Evolutionary conservation across 345 rosid genomes (phyloP), one percentile per base, ranked within the genome.

Genomic region (Rhodamnia rubescens): DNA sequence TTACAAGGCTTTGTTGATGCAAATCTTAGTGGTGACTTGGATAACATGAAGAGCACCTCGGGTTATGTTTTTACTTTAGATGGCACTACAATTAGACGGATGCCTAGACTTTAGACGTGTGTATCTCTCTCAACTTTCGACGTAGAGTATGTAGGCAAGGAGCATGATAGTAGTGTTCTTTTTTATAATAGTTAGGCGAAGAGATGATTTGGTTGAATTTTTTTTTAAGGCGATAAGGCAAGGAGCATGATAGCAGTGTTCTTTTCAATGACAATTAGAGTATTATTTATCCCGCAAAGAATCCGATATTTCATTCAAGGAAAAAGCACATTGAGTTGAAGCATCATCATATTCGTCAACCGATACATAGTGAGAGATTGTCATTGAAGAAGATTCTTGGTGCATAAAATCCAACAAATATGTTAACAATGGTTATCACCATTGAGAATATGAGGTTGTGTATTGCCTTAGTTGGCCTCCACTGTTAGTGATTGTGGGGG

Each of bases 181-280:
- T n/a, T n/a, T n/a, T n/a, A n/a, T n/a, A n/a, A n/a, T n/a, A n/a
- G n/a, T n/a, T n/a, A n/a, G n/a, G n/a, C n/a, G n/a, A n/a, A n/a
- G n/a, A n/a, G 59, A 56, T 4, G 13, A 56, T 56, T 56, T 24
- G 0, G 0, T 24, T 9, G 20, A 29, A 21, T 55, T 8, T 55
- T 53, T 21, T 55, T 8, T 55, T 0, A 22, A 55, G 5, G 58
- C 4, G 27, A 56, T 9, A 1, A 2, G 0, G 59, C 13, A 56
- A 3, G 27, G 26, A 56, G 59, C 26, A 24, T 4, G 59, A 22
- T 56, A 56, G 0, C 6, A 9, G 0, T 56, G 27, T 9, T 56
- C 59, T 56, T 56, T 56, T 56, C 6, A 56, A 0, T 56, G 59
- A 24, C 0, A 56, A 24, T 59, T 18, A 27, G 13, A 59, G 20